These are phyloP conservation scores for Claviceps quebecensis DNA, from an alignment of 2,329 filamentous ascomycete species.

Conservation along the genomic window DNA sequence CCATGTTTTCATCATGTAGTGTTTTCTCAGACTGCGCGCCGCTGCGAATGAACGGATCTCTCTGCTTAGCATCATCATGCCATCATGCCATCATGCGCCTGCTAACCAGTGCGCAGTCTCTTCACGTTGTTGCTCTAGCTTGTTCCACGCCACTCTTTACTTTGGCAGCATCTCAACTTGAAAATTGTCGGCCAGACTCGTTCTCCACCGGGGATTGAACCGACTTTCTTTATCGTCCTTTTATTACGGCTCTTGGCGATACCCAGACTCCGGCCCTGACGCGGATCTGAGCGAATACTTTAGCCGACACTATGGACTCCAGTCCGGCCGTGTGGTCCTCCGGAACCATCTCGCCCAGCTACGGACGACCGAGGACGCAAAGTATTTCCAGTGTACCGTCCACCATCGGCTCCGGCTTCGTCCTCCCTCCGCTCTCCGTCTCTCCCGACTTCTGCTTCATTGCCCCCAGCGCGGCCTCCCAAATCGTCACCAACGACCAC, in stretches of 20 bases:
- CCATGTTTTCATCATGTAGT: too few species aligned
- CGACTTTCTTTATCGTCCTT: background rate
- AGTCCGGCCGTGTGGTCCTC: constrained; percentile 10
- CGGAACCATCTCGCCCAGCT: constrained; percentile 19
- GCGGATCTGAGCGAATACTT: too few species aligned
- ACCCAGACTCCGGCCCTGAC: too few species aligned
- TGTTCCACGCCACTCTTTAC: background rate
- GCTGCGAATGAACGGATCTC: background rate
- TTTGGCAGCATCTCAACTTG: background rate
- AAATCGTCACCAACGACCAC: constrained; percentile 82
- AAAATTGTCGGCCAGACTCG: too few species aligned
- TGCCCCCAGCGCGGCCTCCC: constrained; percentile 71
- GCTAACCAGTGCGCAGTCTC: background rate
- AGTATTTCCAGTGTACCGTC: constrained; percentile 62
- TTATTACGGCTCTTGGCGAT: background rate
- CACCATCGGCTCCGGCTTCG: constrained; percentile 40
- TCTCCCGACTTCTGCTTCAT: constrained; percentile 78
- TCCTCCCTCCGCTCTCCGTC: constrained; percentile 53
- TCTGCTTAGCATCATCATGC: background rate
- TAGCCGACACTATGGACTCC: constrained; percentile 1
- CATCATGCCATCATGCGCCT: background rate
- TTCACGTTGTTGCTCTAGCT: background rate
- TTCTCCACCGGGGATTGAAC: background rate
- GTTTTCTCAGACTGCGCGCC: background rate
- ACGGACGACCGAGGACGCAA: constrained; percentile 35